Conservation (phyloP, 164 flowering plant species). For the Euptelea pleiosperma region DNA sequence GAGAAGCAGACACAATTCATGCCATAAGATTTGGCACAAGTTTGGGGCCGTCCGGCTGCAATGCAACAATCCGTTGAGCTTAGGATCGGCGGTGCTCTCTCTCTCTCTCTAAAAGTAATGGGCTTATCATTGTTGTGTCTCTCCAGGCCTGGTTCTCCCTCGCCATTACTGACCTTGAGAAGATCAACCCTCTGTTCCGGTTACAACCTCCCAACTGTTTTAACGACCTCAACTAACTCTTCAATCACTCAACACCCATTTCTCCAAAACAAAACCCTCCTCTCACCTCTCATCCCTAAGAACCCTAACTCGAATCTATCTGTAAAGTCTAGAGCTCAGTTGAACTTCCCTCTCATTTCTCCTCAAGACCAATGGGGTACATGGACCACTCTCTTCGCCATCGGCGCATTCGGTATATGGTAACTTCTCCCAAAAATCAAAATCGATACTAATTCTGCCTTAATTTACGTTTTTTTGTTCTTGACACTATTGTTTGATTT, state of each 20-base stretch:
- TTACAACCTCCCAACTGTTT: neutral
- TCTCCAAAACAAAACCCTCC: conserved; percentile 5
- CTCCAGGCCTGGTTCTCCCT: neutral
- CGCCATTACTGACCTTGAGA: conserved; percentile 10
- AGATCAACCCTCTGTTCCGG: conserved; percentile 13
- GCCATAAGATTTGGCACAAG: too few relatives aligned
- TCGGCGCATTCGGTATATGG: conserved; percentile 88
- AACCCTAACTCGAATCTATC: conserved; percentile 13
- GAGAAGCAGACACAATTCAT: too few relatives aligned
- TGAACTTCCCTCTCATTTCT: conserved; percentile 60
- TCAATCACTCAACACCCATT: neutral
- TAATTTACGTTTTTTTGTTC: neutral
- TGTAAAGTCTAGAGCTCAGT: conserved; percentile 25
- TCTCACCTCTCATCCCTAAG: conserved; percentile 6
- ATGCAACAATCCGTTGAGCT: too few relatives aligned
- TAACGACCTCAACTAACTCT: neutral
- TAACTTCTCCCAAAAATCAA: conserved; percentile 18
- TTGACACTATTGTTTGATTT: neutral
- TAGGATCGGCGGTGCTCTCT: too few relatives aligned
- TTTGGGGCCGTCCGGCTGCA: too few relatives aligned
- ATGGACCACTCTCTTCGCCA: conserved; percentile 76
- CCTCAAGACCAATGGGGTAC: conserved; percentile 87
- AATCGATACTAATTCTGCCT: too few relatives aligned
- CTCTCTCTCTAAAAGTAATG: conserved; percentile 23
- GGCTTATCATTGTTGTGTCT: conserved; percentile 22